Evolutionary conservation across 306 rosid genomes (phyloP), one percentile per base, ranked within the genome.

Genomic region (Trichosanthes truncata): DNA sequence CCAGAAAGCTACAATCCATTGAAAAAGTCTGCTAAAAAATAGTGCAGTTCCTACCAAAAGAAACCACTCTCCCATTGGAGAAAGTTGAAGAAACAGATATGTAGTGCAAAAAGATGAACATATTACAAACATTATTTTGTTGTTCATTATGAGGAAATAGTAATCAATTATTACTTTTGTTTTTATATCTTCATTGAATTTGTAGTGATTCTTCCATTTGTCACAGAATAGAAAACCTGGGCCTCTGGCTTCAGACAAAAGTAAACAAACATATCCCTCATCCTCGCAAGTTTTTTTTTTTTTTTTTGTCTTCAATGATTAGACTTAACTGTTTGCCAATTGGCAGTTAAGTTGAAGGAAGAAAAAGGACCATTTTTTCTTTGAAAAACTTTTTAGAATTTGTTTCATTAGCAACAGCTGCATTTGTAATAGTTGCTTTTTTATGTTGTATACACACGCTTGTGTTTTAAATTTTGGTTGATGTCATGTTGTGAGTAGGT

Each of bases 11-110:
- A 18, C 60, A 18, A 29, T n/a, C n/a, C 40, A 29, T 13, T 63
- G 71, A 31, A 63, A 29, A 63, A 63, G 23, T 33, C 21, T 33
- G 71, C 71, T 31, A 14, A 38, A 41, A 41, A 41, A 18, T 10
- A 18, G 29, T 67, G 46, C 29, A 67, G 6, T 13, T 62, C 35
- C 71, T 62, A 5, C 71, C 71, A 4, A n/a, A 68, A 68, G 75
- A n/a, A 35, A n/a, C 31, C 75, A 68, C 75, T 68, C 51, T 68
- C 33, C 75, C 76, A 41, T 41, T 68, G 75, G 75, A 40, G 75
- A 68, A 10, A 68, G 33, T 43, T 69, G 31, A 69, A 69, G 76
- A 69, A 69, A 40, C 33, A 69, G 53, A 69, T 21, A 5, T 41
- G 75, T 69, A 69, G 76, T 11, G 52, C 75, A 38, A 10, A n/a